A percentile compares a stretch with the other conserved stretches of the same genome.
Evolutionary conservation across 1,284 basidiomycete species (phyloP).

Genomic region (Fereydounia khargensis): DNA sequence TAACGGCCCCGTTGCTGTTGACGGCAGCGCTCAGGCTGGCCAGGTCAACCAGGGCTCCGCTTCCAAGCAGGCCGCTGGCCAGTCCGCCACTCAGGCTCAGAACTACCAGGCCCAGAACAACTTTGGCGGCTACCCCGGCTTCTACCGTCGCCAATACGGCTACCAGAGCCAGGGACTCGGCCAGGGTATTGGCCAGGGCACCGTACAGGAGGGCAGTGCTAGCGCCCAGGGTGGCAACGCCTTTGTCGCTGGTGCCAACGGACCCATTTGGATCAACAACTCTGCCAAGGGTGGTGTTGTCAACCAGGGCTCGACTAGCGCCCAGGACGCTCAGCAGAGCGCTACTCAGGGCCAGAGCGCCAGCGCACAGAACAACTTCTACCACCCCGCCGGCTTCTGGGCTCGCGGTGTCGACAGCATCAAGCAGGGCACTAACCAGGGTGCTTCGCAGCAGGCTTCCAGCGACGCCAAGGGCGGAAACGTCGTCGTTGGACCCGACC

Average conservation of each 20-base stretch:
- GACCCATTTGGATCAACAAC: constrained; percentile 11
- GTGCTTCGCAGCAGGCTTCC: constrained; percentile 6
- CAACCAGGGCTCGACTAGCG: constrained; percentile 8
- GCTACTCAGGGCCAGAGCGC: constrained; percentile 10
- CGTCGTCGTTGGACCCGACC: constrained; percentile 2
- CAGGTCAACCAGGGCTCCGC: constrained; percentile 9
- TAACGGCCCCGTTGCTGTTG: constrained; percentile 10
- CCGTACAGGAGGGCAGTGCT: constrained; percentile 13
- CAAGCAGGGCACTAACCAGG: constrained; percentile 13
- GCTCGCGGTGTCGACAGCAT: constrained; percentile 7
- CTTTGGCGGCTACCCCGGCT: constrained; percentile 2
- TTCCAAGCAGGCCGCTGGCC: constrained; percentile 11
- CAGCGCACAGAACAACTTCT: constrained; percentile 10
- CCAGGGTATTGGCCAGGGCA: constrained; percentile 11
- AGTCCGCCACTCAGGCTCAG: constrained; percentile 20
- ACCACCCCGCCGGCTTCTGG: constrained; percentile 4
- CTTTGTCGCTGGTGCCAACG: constrained; percentile 8
- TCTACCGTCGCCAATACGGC: constrained; percentile 2
- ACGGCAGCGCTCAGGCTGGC: constrained; percentile 12
- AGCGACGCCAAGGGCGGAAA: constrained; percentile 4
- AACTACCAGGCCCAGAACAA: constrained; percentile 6
- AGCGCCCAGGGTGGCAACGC: constrained; percentile 10
- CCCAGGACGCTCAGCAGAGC: constrained; percentile 12
- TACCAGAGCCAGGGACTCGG: constrained; percentile 1
- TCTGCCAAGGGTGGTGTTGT: constrained; percentile 13